Evolutionary conservation across 305 asterid species (phyloP).

Genomic region (Ajuga reptans): DNA sequence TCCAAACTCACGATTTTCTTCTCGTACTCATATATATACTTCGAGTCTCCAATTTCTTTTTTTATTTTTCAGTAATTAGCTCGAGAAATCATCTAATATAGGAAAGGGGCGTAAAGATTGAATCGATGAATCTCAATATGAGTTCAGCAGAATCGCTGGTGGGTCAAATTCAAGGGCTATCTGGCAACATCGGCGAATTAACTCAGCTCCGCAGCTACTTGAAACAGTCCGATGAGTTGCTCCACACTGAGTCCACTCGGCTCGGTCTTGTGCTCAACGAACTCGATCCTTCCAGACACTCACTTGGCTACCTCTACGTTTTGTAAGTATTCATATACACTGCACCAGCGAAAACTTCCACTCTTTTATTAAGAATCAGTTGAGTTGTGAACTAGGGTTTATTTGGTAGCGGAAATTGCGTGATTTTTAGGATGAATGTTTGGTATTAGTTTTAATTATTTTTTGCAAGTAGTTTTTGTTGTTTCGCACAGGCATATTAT

Average conservation of each 20-base stretch:
- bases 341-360: not conserved
- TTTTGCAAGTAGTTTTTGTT: not conserved
- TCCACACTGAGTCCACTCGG: constrained; percentile 52
- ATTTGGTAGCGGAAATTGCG: not conserved
- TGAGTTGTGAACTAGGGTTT: constrained; percentile 21
- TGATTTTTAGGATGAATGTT: not conserved
- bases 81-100: not conserved
- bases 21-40: not conserved
- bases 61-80: not conserved
- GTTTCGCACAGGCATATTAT: not conserved
- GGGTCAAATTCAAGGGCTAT: constrained; percentile 72
- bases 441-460: not conserved
- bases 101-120: not conserved
- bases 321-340: constrained; percentile 31
- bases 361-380: not conserved
- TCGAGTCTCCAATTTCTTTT: not conserved
- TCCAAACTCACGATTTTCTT: not conserved
- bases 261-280: constrained; percentile 53
- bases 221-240: constrained; percentile 63
- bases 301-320: constrained; percentile 73
- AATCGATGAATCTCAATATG: constrained; percentile 53
- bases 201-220: constrained; percentile 56
- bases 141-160: constrained; percentile 60
- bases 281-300: constrained; percentile 66
- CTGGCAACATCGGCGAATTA: constrained; percentile 44